Evolutionary conservation across 148 eudicot genomes (phyloP).

Genomic region (Camellia japonica): DNA sequence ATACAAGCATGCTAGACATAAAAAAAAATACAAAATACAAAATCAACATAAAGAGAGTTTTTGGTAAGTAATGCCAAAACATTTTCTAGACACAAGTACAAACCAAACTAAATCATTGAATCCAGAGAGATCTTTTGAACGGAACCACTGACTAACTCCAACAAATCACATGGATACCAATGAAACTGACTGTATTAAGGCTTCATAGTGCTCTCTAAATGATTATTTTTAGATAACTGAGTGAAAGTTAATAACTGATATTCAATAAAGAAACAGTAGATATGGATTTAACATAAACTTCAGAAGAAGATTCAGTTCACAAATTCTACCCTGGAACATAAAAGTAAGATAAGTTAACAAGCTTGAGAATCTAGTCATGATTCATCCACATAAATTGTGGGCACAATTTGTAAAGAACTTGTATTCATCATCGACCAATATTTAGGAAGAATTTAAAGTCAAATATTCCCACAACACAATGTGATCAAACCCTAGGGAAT

Average conservation of each 20-base stretch:
- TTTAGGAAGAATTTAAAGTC: too few species aligned
- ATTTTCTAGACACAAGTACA: neutral
- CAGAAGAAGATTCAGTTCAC: slow-evolving; percentile 55
- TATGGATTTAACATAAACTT: slow-evolving; percentile 24
- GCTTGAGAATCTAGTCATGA: too few species aligned
- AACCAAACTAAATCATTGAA: neutral
- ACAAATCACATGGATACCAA: too few species aligned
- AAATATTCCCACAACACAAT: neutral
- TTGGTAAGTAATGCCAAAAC: too few species aligned
- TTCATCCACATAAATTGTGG: neutral
- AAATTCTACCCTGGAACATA: slow-evolving; percentile 83
- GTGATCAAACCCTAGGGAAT: neutral
- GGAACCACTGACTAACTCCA: neutral
- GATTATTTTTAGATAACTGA: neutral
- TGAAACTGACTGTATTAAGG: neutral
- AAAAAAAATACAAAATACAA: too few species aligned
- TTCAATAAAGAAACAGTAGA: neutral
- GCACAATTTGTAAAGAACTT: neutral
- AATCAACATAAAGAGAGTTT: too few species aligned
- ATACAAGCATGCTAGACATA: neutral
- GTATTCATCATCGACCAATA: too few species aligned
- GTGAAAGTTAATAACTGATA: neutral
- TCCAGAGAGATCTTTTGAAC: too few species aligned
- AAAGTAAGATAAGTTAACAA: slow-evolving; percentile 1
- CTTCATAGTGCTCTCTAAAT: neutral